Base-by-base conservation (phyloP, 1,284 basidiomycete genomes). In the Tilletia indica region DNA sequence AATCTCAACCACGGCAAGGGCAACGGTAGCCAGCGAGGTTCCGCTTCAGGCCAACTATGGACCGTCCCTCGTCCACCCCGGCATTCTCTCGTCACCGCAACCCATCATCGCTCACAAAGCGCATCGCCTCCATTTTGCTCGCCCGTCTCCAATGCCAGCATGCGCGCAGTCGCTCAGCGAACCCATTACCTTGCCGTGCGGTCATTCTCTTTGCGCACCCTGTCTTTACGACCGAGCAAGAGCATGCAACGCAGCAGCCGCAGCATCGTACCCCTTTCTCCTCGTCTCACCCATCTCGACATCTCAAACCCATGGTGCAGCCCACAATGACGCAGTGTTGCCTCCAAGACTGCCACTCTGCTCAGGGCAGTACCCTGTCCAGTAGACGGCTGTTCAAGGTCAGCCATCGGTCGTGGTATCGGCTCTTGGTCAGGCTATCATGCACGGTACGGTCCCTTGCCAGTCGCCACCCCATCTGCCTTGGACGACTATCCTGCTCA, bases 341-440 rank as follows among this genome's bases (percentile, higher is more conserved):
- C 80, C 80, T 4, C 79, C 80, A 19, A 70, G 80, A 42, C 73
- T 81, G 61, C 80, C 80, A 2, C 74, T 81, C 56, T 74, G 74
- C 56, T 71, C 76, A 42, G 76, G 69, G 76, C 77, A 0, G 79
- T 80, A 5, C 75, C 80, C 1, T 81, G 80, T 64, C 73, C 78
- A 16, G 73, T 77, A 5, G 64, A 71, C 4, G 76, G 70, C 12
- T 81, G 80, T 45, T 76, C 78, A 4, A 72, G 80, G 48, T 76
- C 74, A 38, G 78, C 79, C 68, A 78, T 81, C 64, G 80, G 80
- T 19, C 74, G 77, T 12, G 80, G 80, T 4, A 74, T 81, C 2
- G 80, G 80, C 66, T 67, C 73, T 3, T 81, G 80, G 80, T 72
- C 77, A 6, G 80, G 79, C 42, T 77, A 80, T 56, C 31, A 36